Conservation (phyloP, 2,329 filamentous ascomycete species). For the Cladophialophora carrionii region DNA sequence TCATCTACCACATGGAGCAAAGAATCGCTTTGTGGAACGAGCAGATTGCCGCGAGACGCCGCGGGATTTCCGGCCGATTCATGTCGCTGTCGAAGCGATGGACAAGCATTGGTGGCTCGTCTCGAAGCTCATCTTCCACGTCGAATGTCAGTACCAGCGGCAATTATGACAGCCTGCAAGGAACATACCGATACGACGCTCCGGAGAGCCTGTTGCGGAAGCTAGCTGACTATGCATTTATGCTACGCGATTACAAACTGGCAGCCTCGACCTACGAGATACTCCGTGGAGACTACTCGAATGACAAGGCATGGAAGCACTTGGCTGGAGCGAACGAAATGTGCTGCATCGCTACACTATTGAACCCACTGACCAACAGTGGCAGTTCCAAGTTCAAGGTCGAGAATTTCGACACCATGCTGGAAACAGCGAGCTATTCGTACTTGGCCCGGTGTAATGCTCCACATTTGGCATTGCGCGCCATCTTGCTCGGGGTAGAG, state of each 20-base stretch:
- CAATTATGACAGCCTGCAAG: conserved; percentile 77
- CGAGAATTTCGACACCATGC: conserved; percentile 81
- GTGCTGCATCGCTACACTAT: conserved; percentile 80
- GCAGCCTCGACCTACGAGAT: conserved; percentile 91
- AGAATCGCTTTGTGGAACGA: conserved; percentile 93
- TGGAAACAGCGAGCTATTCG: conserved; percentile 89
- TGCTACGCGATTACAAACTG: conserved; percentile 94
- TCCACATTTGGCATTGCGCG: conserved; percentile 78
- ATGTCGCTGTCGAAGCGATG: conserved; percentile 92
- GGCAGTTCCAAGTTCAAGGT: conserved; percentile 74
- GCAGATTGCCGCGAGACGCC: conserved; percentile 85
- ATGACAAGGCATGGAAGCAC: conserved; percentile 96
- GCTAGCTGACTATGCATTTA: conserved; percentile 91
- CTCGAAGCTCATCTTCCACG: conserved; percentile 62
- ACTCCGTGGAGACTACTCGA: conserved; percentile 82
- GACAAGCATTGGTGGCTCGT: conserved; percentile 74
- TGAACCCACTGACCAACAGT: conserved; percentile 69
- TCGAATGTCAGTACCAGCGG: conserved; percentile 51
- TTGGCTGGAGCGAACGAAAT: conserved; percentile 95
- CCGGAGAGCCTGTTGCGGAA: conserved; percentile 92
- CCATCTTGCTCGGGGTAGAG: conserved; percentile 75
- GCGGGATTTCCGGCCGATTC: conserved; percentile 89
- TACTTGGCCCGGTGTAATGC: conserved; percentile 83
- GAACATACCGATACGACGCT: conserved; percentile 81
- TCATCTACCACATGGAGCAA: conserved; percentile 95